A percentile compares a stretch with the other conserved stretches of the same genome.
Conservation (phyloP, 331 rosid genomes). For the Rhamnella rubrinervis region DNA sequence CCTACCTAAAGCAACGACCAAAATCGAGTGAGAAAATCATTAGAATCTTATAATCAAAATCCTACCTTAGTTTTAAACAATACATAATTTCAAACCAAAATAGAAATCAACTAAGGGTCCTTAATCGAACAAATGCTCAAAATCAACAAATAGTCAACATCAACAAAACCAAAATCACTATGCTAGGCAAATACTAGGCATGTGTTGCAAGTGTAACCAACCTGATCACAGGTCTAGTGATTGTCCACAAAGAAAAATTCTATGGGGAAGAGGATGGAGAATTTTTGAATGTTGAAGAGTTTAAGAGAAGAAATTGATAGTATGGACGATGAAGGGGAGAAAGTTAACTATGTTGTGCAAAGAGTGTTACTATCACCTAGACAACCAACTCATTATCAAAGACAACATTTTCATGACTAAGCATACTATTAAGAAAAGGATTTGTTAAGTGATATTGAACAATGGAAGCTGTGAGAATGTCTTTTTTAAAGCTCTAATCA, state of each 20-base stretch:
- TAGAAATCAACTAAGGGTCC: not conserved
- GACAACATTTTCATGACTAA: not conserved
- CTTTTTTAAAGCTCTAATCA: not conserved
- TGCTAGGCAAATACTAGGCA: not conserved
- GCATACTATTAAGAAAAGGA: not conserved
- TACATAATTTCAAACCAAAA: no score
- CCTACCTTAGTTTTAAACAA: no score
- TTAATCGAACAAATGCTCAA: not conserved
- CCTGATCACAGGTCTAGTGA: not conserved
- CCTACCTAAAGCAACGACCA: no score
- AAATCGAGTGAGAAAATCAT: no score
- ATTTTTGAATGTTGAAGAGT: not conserved
- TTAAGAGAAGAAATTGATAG: not conserved
- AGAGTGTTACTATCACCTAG: not conserved
- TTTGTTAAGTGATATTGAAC: not conserved
- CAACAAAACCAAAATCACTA: not conserved
- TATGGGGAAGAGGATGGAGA: not conserved
- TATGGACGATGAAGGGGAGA: not conserved
- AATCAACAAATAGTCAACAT: not conserved
- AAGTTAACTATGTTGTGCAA: not conserved
- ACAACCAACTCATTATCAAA: not conserved
- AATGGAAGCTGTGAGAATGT: not conserved
- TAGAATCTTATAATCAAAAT: no score
- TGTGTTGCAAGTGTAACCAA: not conserved
- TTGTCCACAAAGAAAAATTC: not conserved